Conservation (phyloP, 2,329 filamentous ascomycete species). For the Phialemoniopsis sp. region DNA sequence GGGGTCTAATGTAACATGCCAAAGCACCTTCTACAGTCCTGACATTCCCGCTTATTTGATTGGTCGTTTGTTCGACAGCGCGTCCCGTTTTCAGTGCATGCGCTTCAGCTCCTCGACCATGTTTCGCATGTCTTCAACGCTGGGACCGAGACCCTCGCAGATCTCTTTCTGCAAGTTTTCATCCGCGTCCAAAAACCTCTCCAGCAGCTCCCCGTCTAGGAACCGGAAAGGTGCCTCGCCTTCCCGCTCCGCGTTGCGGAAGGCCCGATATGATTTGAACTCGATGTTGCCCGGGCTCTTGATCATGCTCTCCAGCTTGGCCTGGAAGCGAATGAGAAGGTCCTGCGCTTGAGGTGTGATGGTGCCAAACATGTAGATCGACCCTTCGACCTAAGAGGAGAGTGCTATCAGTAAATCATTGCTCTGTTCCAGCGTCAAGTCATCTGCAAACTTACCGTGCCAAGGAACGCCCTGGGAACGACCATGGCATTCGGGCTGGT, state of each 20-base stretch:
- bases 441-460: conserved; percentile 61
- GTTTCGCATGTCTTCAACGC: conserved; percentile 59
- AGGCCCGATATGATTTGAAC: conserved; percentile 79
- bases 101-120: conserved; percentile 59
- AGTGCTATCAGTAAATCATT: too few species aligned
- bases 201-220: conserved; percentile 87
- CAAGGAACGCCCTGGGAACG: conserved; percentile 79
- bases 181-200: conserved; percentile 72
- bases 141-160: conserved; percentile 52
- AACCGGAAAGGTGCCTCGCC: conserved; percentile 79
- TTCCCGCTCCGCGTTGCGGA: conserved; percentile 67
- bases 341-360: conserved; percentile 72
- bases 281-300: conserved; percentile 67
- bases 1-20: background rate
- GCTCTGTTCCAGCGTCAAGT: background rate
- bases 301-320: conserved; percentile 62
- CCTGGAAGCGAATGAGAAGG: conserved; percentile 78
- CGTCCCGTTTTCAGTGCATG: conserved; percentile 45
- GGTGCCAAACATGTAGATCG: conserved; percentile 83
- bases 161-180: conserved; percentile 51
- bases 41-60: conserved; percentile 2
- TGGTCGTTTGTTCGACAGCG: background rate
- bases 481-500: conserved; percentile 63
- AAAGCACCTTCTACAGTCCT: background rate
- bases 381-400: conserved; percentile 71